Evolutionary conservation across 345 rosid genomes (phyloP).

Genomic region (Camelina neglecta): DNA sequence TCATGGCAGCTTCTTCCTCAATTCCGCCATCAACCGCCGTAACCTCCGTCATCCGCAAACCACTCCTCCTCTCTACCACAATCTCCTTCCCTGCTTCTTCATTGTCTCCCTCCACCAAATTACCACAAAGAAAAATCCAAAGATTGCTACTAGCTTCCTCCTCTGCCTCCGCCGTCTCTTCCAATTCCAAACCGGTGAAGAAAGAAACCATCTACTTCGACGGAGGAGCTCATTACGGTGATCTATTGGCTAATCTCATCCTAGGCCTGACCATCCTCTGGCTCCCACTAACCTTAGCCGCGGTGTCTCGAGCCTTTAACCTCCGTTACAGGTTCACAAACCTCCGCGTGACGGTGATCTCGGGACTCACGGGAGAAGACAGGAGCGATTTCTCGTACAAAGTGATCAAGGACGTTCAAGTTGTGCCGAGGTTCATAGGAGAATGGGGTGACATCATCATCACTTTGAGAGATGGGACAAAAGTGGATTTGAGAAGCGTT

Average conservation of each 20-base stretch:
- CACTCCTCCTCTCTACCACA: conserved; percentile 33
- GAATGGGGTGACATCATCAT: conserved; percentile 95
- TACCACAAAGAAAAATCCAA: conserved; percentile 48
- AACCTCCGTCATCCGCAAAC: conserved; percentile 18
- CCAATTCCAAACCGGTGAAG: conserved; percentile 43
- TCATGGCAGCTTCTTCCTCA: conserved; percentile 44
- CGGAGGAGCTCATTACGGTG: conserved; percentile 96
- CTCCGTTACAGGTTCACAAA: conserved; percentile 90
- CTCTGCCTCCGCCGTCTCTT: conserved; percentile 37
- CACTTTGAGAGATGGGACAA: conserved; percentile 76
- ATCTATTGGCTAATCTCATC: conserved; percentile 75
- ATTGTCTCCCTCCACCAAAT: conserved; percentile 47
- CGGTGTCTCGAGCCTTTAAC: conserved; percentile 79
- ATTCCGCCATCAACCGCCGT: conserved; percentile 33
- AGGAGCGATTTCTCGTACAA: conserved; percentile 91
- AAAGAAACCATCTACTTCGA: conserved; percentile 81
- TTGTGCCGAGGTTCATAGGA: conserved; percentile 90
- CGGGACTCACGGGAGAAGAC: conserved; percentile 83
- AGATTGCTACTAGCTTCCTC: conserved; percentile 38
- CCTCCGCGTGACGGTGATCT: conserved; percentile 89
- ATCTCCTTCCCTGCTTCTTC: conserved; percentile 37
- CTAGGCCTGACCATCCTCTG: conserved; percentile 88
- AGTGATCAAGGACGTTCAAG: conserved; percentile 87
- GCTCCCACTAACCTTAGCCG: conserved; percentile 92
- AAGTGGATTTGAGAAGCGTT: conserved; percentile 84